A percentile compares a stretch with the other conserved stretches of the same genome.
Conservation (phyloP, 2,329 filamentous ascomycete genomes). For the Aspergillus sp. region DNA sequence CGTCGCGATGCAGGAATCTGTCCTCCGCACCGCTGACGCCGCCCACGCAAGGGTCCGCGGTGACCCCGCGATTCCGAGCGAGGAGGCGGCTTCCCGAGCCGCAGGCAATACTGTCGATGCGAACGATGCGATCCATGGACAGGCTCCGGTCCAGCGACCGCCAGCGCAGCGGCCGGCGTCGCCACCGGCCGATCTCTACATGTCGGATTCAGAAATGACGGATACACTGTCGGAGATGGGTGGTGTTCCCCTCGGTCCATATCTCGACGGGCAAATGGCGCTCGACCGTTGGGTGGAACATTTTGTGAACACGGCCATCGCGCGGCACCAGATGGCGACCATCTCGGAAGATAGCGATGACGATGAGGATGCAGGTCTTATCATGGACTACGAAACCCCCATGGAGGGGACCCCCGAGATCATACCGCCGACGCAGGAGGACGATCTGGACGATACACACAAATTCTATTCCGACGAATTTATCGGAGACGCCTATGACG, state of each 20-base stretch:
- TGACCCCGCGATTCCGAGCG: slow-evolving; percentile 24
- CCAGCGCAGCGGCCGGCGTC: slow-evolving; percentile 5
- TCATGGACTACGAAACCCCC: slow-evolving; percentile 24
- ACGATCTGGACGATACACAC: slow-evolving; percentile 31
- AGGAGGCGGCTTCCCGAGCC: not conserved
- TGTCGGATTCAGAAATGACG: slow-evolving; percentile 24
- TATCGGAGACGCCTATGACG: slow-evolving; percentile 14
- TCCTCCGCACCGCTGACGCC: slow-evolving; percentile 14
- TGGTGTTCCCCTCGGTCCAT: slow-evolving; percentile 18
- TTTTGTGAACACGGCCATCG: slow-evolving; percentile 13
- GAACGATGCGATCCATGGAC: not conserved
- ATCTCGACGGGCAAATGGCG: slow-evolving; percentile 12
- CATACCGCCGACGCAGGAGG: slow-evolving; percentile 15
- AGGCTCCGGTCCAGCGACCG: not conserved
- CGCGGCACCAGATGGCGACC: slow-evolving; percentile 18
- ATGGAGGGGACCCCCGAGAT: slow-evolving; percentile 13
- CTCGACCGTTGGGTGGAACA: slow-evolving; percentile 19
- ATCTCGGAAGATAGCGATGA: slow-evolving; percentile 20
- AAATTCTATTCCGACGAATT: slow-evolving; percentile 31
- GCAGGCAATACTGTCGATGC: too few relatives aligned
- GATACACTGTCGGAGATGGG: slow-evolving; percentile 20
- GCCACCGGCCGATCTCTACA: slow-evolving; percentile 17
- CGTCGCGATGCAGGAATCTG: not conserved
- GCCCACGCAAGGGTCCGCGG: slow-evolving; percentile 29
- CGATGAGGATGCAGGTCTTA: slow-evolving; percentile 17